These are phyloP conservation scores for Hordeum marinum DNA, from an alignment of 176 grass and related monocot genomes.

Conservation along the genomic window DNA sequence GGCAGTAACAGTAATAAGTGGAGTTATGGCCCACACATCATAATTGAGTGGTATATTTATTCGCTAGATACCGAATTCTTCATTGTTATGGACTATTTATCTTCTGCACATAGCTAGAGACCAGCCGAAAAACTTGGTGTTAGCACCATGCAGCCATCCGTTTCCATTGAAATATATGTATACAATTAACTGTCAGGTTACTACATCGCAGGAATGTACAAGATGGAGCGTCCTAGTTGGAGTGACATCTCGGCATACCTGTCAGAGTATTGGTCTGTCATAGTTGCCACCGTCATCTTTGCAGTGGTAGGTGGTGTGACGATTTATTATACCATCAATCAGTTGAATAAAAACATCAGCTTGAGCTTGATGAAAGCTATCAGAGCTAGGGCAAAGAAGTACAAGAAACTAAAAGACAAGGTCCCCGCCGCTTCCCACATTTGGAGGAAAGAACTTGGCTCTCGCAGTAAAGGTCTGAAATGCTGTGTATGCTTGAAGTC, in stretches of 20 bases:
- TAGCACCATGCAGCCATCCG: neutral
- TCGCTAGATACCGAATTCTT: neutral
- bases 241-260: slow-evolving; percentile 20
- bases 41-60: neutral
- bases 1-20: neutral
- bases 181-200: neutral
- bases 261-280: slow-evolving; percentile 40
- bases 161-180: neutral
- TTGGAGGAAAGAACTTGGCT: slow-evolving; percentile 55
- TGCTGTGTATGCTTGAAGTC: slow-evolving; percentile 81
- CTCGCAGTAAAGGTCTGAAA: slow-evolving; percentile 58
- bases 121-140: neutral
- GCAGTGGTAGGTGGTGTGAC: slow-evolving; percentile 26
- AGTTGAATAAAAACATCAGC: slow-evolving; percentile 68
- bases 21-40: neutral
- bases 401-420: slow-evolving; percentile 63
- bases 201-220: slow-evolving; percentile 26
- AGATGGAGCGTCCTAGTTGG: slow-evolving; percentile 62
- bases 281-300: slow-evolving; percentile 31
- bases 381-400: slow-evolving; percentile 57
- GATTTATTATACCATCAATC: slow-evolving; percentile 53
- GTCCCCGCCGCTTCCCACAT: slow-evolving; percentile 60
- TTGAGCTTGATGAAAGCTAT: slow-evolving; percentile 68
- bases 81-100: neutral
- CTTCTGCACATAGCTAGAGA: neutral